These are phyloP conservation scores for Yamagishiella unicocca DNA, from an alignment of 139 green algal species.

Conservation along the genomic window DNA sequence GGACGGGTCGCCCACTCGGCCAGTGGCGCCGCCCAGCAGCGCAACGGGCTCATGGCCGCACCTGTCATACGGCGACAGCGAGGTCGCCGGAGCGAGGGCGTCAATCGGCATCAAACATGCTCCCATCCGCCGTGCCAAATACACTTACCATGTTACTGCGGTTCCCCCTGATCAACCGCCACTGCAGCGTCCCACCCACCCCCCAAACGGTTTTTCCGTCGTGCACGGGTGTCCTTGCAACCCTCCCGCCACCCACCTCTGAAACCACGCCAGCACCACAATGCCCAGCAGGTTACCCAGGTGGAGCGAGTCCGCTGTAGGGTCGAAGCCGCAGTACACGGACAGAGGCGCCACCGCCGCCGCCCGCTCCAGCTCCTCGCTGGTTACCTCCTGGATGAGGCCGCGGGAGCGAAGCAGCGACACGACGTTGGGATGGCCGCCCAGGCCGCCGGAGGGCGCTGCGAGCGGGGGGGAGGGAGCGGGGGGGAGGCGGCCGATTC, in stretches of 20 bases:
- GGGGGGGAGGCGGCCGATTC: neutral
- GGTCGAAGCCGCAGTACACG: conserved; percentile 99
- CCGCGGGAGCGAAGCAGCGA: conserved; percentile 82
- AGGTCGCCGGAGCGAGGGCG: neutral
- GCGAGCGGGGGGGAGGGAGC: neutral
- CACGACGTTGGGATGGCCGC: conserved; percentile 42
- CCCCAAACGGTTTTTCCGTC: neutral
- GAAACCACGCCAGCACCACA: conserved; percentile 97
- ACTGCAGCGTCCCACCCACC: conserved; percentile 27
- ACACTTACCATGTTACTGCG: too few species aligned
- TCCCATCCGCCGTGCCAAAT: too few species aligned
- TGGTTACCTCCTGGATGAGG: conserved; percentile 78
- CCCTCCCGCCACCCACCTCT: conserved; percentile 61
- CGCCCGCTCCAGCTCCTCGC: conserved; percentile 75
- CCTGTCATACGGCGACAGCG: too few species aligned
- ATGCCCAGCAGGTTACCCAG: conserved; percentile 98
- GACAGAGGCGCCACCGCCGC: conserved; percentile 63
- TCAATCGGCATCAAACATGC: neutral
- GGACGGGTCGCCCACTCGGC: conserved; percentile 94
- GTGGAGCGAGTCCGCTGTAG: conserved; percentile 93
- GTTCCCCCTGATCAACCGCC: too few species aligned
- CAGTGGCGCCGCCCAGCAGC: conserved; percentile 94
- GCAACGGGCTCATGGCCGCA: conserved; percentile 91
- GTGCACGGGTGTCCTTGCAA: too few species aligned
- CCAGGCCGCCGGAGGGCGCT: neutral